Percentiles rank a stretch among this genome's conserved stretches.
Conservation (phyloP, 176 grass and related monocot species). For the Avena sativa region DNA sequence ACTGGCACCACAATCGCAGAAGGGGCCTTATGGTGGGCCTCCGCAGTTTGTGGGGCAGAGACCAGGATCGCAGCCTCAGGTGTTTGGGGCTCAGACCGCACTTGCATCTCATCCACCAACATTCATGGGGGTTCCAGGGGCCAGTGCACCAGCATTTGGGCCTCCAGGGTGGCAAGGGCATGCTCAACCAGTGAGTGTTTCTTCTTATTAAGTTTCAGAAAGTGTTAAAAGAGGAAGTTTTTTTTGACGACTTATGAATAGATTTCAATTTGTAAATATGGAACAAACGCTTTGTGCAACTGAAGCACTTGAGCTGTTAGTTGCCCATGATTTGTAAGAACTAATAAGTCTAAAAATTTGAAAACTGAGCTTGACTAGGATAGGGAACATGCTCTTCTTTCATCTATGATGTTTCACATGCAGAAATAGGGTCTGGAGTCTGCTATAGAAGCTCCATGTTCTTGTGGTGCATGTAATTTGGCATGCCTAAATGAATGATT, state of each 20-base stretch:
- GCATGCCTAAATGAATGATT: slow-evolving; percentile 14
- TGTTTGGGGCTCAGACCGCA: slow-evolving; percentile 35
- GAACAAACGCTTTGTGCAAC: slow-evolving; percentile 10
- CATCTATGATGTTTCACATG: slow-evolving; percentile 18
- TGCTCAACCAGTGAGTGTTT: slow-evolving; percentile 47
- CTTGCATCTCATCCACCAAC: slow-evolving; percentile 19
- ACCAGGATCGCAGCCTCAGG: slow-evolving; percentile 39
- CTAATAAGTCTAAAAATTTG: neutral
- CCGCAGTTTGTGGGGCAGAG: slow-evolving; percentile 55
- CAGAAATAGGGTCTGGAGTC: slow-evolving; percentile 6
- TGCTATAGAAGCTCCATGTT: slow-evolving; percentile 10
- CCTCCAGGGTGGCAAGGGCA: slow-evolving; percentile 54
- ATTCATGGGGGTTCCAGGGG: slow-evolving; percentile 44
- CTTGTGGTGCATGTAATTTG: neutral
- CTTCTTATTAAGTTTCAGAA: slow-evolving; percentile 14
- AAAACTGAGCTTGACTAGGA: neutral
- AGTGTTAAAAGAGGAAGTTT: neutral
- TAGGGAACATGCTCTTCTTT: neutral
- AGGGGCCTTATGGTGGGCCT: slow-evolving; percentile 37
- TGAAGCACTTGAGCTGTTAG: neutral
- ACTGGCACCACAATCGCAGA: slow-evolving; percentile 4
- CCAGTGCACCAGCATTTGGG: slow-evolving; percentile 36
- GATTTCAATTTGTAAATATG: neutral
- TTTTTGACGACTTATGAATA: slow-evolving; percentile 3
- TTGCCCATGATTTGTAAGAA: slow-evolving; percentile 7